phyloP scores from a whole-genome alignment of 768 basidiomycete genomes.

The Leccinum disarticulatum region DNA sequence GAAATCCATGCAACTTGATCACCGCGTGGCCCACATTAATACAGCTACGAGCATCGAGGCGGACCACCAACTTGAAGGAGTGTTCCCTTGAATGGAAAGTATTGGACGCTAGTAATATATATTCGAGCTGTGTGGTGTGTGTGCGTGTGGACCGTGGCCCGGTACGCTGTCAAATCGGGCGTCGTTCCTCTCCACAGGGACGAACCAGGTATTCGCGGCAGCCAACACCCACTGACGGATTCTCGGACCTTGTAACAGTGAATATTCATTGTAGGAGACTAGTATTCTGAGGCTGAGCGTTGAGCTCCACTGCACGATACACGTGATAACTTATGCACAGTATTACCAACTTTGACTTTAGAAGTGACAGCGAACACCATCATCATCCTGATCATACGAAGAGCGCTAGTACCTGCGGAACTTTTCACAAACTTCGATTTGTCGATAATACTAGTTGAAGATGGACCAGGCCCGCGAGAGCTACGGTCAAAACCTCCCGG shows the following conservation, averaged over 20 bases:
- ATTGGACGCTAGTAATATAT: neutral
- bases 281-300: too few relatives aligned
- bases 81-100: neutral
- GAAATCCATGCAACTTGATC: constrained; percentile 19
- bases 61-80: constrained; percentile 2
- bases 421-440: neutral
- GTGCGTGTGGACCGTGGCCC: neutral
- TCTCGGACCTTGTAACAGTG: neutral
- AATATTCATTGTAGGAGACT: neutral
- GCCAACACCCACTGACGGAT: neutral
- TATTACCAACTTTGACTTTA: neutral
- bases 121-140: neutral
- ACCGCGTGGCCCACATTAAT: constrained; percentile 5
- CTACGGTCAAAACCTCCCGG: constrained; percentile 57
- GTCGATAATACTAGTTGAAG: neutral
- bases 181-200: neutral
- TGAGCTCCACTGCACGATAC: neutral
- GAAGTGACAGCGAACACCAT: constrained; percentile 6
- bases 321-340: neutral
- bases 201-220: too few relatives aligned
- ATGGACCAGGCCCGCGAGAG: constrained; percentile 26
- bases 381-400: neutral
- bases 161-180: neutral
- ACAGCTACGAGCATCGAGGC: neutral
- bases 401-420: neutral